Evolutionary conservation across 352 stramenopile species (phyloP), one percentile per base, ranked within the genome.

Genomic region (Globisporangium camurandrum): DNA sequence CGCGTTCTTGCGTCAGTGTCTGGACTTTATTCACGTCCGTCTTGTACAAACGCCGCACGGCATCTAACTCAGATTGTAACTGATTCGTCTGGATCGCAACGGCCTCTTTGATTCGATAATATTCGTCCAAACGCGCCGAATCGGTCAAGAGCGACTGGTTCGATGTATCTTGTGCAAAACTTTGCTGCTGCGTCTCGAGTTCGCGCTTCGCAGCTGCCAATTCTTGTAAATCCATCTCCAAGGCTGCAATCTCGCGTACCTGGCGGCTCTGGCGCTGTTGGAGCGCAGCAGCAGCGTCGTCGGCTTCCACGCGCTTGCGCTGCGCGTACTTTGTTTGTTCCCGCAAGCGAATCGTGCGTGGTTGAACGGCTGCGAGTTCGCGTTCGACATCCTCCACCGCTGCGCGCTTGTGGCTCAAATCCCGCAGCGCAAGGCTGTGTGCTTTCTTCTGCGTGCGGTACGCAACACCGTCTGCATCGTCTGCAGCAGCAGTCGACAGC

Each of bases 261-360:
- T 98, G 93, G 28, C 86, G 86, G n/a, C 87, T 57, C 17, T 83
- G 54, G 39, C 96, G 82, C 47, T 85, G 76, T 22, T 86, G 78
- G 63, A 90, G 64, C 3, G 54, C 75, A 24, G 70, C 66, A 42
- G 85, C 69, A 1, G 61, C 66, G 0, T 45, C 46, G 12, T 81
- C 56, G 0, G 76, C 74, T 59, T 88, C 70, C 5, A 71, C 53
- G 1, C 86, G 66, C 44, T 85, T 86, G 56, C 81, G 87, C 40
- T 79, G 64, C 0, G 67, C 70, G 54, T 84, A 85, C 50, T 96
- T 96, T 1, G 89, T 78, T 53, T 96, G 74, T 49, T 97, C 86
- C 41, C 95, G 91, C 26, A 98, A 48, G 34, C 84, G 62, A 46
- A 94, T 91, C 46, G 78, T 56, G 36, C 83, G 67, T 11, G 81